Evolutionary conservation across 139 green algal species (phyloP).

Genomic region (Yamagishiella unicocca): DNA sequence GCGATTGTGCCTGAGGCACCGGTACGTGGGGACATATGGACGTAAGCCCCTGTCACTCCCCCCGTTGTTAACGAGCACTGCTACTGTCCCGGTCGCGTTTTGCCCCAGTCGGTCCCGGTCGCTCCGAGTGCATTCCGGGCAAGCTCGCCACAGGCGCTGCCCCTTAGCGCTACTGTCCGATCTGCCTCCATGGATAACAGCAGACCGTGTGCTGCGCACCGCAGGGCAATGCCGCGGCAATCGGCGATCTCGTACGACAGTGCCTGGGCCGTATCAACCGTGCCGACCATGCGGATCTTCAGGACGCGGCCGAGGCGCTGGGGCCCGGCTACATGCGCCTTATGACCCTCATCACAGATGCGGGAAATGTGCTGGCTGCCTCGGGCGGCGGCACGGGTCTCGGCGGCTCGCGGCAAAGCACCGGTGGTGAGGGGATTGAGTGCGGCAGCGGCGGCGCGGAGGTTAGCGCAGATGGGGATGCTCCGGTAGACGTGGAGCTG

Average conservation of each 20-base stretch:
- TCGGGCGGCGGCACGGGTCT: too few relatives aligned
- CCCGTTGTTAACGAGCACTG: too few relatives aligned
- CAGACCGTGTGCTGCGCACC: too few relatives aligned
- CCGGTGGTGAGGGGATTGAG: neutral
- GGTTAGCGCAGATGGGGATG: neutral
- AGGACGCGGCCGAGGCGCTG: constrained; percentile 18
- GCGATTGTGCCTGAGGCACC: neutral
- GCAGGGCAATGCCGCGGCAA: neutral
- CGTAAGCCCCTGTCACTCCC: too few relatives aligned
- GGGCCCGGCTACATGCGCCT: constrained; percentile 18
- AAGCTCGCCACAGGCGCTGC: too few relatives aligned
- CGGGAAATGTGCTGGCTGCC: neutral
- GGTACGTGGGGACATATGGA: too few relatives aligned
- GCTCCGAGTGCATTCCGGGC: too few relatives aligned
- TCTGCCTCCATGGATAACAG: too few relatives aligned
- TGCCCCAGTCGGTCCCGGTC: too few relatives aligned
- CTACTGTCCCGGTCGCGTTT: too few relatives aligned
- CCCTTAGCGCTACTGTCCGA: too few relatives aligned
- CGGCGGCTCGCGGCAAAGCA: too few relatives aligned
- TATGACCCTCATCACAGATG: constrained; percentile 14
- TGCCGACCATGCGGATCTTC: neutral
- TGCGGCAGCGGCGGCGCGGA: neutral
- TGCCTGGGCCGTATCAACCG: constrained; percentile 34
- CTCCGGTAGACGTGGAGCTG: neutral
- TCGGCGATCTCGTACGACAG: constrained; percentile 16